Evolutionary conservation across 305 asterid genomes (phyloP).

Genomic region (Fraxinus velutina): DNA sequence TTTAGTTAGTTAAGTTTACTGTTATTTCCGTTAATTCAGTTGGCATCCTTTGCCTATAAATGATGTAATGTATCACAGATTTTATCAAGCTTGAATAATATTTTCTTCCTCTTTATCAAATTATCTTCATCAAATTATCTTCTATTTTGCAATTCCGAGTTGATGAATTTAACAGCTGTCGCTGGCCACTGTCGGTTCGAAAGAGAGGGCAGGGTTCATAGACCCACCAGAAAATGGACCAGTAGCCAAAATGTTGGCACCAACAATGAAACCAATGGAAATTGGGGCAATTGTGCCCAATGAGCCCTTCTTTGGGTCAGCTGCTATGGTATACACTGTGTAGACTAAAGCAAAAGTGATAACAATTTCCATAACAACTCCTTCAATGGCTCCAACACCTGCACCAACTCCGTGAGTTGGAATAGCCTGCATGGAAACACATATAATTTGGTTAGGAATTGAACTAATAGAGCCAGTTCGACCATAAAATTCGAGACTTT

Average conservation of each 20-base stretch:
- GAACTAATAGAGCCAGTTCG: background rate
- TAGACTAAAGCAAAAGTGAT: constrained; percentile 72
- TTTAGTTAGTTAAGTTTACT: no score
- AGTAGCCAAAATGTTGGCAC: constrained; percentile 79
- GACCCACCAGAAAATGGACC: constrained; percentile 90
- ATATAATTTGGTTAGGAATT: background rate
- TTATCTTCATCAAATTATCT: no score
- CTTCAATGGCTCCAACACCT: constrained; percentile 58
- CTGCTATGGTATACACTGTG: constrained; percentile 84
- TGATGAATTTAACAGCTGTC: background rate
- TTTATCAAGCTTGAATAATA: no score
- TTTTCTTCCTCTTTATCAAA: no score
- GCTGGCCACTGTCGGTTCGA: constrained; percentile 62
- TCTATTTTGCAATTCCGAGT: no score
- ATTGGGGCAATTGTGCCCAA: constrained; percentile 71
- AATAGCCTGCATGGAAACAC: constrained; percentile 28
- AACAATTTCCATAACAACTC: constrained; percentile 67
- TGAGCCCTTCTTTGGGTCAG: constrained; percentile 76
- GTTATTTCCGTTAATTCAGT: no score
- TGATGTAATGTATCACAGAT: no score
- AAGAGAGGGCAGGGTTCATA: constrained; percentile 85
- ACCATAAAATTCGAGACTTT: background rate
- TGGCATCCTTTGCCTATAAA: no score
- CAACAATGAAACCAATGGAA: constrained; percentile 78
- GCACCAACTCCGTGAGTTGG: constrained; percentile 56